Evolutionary conservation across 1,284 basidiomycete genomes (phyloP).

Genomic region (Mycena citricolor): DNA sequence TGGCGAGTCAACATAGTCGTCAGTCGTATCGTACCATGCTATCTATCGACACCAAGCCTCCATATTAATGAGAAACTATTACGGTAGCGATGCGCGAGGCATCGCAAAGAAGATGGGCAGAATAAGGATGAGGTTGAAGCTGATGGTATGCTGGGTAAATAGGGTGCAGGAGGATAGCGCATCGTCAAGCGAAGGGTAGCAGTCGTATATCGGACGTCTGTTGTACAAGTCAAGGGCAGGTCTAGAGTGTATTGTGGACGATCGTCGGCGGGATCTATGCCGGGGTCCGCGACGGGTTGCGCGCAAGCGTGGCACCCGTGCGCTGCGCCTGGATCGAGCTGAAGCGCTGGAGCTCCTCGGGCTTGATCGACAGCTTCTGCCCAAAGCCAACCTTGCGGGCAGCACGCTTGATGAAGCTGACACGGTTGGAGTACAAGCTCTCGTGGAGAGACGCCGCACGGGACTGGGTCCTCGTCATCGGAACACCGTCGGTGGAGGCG

Average conservation of each 20-base stretch:
- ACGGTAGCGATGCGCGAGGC: not conserved
- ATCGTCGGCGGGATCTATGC: too few relatives aligned
- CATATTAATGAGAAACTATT: too few relatives aligned
- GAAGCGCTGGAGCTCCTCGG: constrained; percentile 83
- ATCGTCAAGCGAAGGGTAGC: constrained; percentile 22
- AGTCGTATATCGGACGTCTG: too few relatives aligned
- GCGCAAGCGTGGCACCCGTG: constrained; percentile 73
- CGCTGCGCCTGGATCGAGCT: constrained; percentile 81
- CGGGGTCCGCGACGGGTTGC: constrained; percentile 68
- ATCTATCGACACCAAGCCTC: too few relatives aligned
- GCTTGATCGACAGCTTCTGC: constrained; percentile 76
- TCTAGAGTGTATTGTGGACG: too few relatives aligned
- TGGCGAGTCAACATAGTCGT: too few relatives aligned
- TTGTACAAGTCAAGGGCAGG: too few relatives aligned
- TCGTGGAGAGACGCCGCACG: constrained; percentile 92
- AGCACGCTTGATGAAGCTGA: constrained; percentile 84
- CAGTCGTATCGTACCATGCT: too few relatives aligned
- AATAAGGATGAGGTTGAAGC: not conserved
- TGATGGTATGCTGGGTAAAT: too few relatives aligned
- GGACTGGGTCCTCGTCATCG: constrained; percentile 84
- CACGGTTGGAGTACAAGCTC: constrained; percentile 92
- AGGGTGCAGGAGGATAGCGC: constrained; percentile 17
- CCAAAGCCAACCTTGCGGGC: constrained; percentile 85
- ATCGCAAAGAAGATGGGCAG: not conserved
- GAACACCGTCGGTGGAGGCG: constrained; percentile 56